Evolutionary conservation across 2,329 filamentous ascomycete genomes (phyloP).

Genomic region (Torrubiellomyces zombiae): DNA sequence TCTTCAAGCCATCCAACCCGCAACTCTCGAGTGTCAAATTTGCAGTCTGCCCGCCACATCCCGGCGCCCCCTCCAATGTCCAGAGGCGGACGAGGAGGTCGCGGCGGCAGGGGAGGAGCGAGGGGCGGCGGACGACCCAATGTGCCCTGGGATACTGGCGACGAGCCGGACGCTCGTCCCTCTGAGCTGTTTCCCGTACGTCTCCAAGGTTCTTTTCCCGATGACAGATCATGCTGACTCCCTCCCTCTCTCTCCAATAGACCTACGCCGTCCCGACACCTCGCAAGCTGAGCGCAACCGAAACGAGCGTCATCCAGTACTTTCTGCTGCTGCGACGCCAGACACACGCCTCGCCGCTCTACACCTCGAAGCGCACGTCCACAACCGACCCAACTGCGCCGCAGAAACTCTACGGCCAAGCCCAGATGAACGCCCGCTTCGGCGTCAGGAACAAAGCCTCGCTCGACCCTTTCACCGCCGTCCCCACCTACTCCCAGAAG

Average conservation of each 20-base stretch:
- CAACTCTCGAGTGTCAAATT: neutral
- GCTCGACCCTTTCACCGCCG: slow-evolving; percentile 38
- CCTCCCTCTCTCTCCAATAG: slow-evolving; percentile 13
- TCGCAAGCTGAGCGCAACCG: slow-evolving; percentile 23
- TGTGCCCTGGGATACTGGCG: slow-evolving; percentile 34
- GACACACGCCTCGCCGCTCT: slow-evolving; percentile 36
- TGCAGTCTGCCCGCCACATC: neutral
- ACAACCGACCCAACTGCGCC: slow-evolving; percentile 22
- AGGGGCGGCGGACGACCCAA: slow-evolving; percentile 27
- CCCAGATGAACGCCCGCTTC: slow-evolving; percentile 41
- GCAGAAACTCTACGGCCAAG: slow-evolving; percentile 33
- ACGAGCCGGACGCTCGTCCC: slow-evolving; percentile 38
- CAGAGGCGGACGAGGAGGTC: slow-evolving; percentile 34
- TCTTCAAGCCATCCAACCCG: neutral
- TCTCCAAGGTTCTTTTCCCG: slow-evolving; percentile 1
- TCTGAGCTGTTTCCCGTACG: slow-evolving; percentile 43
- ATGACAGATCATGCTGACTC: neutral
- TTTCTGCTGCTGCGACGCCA: slow-evolving; percentile 40
- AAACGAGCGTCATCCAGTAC: slow-evolving; percentile 30
- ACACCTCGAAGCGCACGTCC: slow-evolving; percentile 34
- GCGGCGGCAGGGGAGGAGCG: slow-evolving; percentile 31
- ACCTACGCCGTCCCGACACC: slow-evolving; percentile 32
- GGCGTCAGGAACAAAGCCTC: slow-evolving; percentile 37
- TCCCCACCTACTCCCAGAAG: slow-evolving; percentile 40
- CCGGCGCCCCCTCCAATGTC: slow-evolving; percentile 23